Evolutionary conservation across 2,329 filamentous ascomycete genomes (phyloP).

Genomic region (Dothideomycetes sp.): DNA sequence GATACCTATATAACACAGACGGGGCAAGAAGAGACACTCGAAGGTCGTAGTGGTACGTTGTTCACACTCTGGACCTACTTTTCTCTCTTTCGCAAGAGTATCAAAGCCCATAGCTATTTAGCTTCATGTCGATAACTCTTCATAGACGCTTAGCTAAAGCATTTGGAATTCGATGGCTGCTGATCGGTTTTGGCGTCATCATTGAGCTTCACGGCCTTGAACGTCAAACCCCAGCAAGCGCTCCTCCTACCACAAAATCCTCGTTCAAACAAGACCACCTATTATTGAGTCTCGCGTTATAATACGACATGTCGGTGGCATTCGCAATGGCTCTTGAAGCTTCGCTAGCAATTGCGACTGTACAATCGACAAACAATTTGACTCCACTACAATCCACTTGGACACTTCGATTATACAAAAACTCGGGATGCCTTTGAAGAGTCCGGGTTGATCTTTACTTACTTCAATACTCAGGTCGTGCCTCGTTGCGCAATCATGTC

Average conservation of each 20-base stretch:
- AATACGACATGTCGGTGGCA: too few species aligned
- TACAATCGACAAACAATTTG: too few species aligned
- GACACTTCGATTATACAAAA: too few species aligned
- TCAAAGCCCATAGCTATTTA: constrained; percentile 45
- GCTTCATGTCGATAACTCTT: constrained; percentile 60
- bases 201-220: background rate
- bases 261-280: constrained; percentile 7
- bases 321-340: too few species aligned
- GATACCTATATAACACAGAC: constrained; percentile 10
- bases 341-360: too few species aligned
- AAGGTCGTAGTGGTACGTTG: constrained; percentile 14
- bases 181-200: constrained; percentile 6
- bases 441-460: too few species aligned
- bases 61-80: constrained; percentile 7
- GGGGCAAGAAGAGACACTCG: constrained; percentile 4
- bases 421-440: too few species aligned
- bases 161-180: constrained; percentile 13
- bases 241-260: too few species aligned
- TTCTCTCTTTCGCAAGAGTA: constrained; percentile 14
- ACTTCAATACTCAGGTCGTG: too few species aligned
- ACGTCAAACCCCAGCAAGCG: constrained; percentile 1
- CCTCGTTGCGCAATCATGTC: constrained; percentile 12
- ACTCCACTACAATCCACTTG: too few species aligned
- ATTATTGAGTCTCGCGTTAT: too few species aligned
- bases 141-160: constrained; percentile 46